Base-by-base conservation (phyloP, 1,284 basidiomycete genomes). In the Leccinum ambiguum region DNA sequence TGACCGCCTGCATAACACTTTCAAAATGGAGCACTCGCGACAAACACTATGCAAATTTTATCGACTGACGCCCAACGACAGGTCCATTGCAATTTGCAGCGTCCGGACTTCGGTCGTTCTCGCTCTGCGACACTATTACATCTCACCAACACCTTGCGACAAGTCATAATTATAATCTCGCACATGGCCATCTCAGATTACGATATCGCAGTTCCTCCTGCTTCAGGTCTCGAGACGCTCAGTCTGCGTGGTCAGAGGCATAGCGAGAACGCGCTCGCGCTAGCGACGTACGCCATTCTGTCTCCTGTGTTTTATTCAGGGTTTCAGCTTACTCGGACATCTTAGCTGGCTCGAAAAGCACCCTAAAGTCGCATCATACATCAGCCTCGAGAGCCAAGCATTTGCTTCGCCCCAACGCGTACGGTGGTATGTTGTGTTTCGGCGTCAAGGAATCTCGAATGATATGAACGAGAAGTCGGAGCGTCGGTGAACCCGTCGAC, bases 141-240 rank as follows among this genome's bases (percentile, higher is more conserved):
- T 36, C 33, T 36, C 33, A 36, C 33, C 33, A 36, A 36, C 33
- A 36, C 33, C 10, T 36, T 36, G 33, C 33, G 33, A 36, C 33
- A 36, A 36, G 33, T 36, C 33, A 36, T 36, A 36, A 36, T 36
- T 36, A 36, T 36, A 36, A 36, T 36, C 33, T 36, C 33, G 33
- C 33, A 36, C 33, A 36, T 11, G 33, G 33, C 33, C 33, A 36
- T 36, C 33, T 36, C 33, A 36, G 33, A 36, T 36, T 36, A 36
- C 33, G 33, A 36, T 36, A 36, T 36, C 33, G 33, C 33, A 36
- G 1, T 94, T 94, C 82, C 81, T 93, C 61, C 82, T 94, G 14
- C 79, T 96, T 30, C 91, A 93, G 74, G 94, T 64, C 80, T 96
- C 56, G 94, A 96, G 79, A 96, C 94, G 3, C 86, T 96, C 63